Percentiles rank a stretch among this genome's conserved stretches.
Conservation (phyloP, 345 rosid species). For the Diplotaxis tenuifolia region DNA sequence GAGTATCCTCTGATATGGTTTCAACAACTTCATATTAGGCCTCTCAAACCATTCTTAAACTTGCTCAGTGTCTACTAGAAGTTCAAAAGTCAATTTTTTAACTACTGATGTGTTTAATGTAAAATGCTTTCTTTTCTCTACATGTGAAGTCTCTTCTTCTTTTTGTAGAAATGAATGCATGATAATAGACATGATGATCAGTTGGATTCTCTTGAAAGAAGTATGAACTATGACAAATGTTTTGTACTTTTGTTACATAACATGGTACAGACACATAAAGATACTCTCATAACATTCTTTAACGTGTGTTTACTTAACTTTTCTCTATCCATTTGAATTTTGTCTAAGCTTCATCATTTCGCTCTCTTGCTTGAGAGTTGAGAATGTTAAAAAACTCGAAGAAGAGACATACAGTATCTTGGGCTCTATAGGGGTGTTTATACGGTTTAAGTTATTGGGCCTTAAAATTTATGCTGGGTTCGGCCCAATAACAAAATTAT, state of each 20-base stretch:
- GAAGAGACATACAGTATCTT: too few species aligned
- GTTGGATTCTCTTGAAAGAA: not conserved
- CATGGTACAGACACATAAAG: not conserved
- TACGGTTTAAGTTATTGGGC: too few species aligned
- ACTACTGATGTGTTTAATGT: slow-evolving; percentile 11
- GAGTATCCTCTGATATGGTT: not conserved
- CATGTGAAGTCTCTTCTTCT: slow-evolving; percentile 3
- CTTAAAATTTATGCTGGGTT: not conserved
- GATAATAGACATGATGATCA: not conserved
- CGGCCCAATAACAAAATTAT: not conserved
- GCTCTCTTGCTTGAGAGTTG: too few species aligned
- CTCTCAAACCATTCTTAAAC: slow-evolving; percentile 14
- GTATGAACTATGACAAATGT: not conserved
- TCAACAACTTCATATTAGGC: not conserved
- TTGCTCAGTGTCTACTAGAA: slow-evolving; percentile 13
- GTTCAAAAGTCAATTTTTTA: not conserved
- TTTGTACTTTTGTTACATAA: not conserved
- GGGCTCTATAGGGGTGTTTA: too few species aligned
- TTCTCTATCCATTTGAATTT: slow-evolving; percentile 40
- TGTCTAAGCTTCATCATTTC: slow-evolving; percentile 59
- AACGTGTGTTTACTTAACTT: not conserved
- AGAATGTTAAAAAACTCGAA: too few species aligned
- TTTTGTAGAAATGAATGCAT: slow-evolving; percentile 8
- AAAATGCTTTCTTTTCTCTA: slow-evolving; percentile 21
- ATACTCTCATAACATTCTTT: not conserved